A percentile compares a stretch with the other conserved stretches of the same genome.
These are phyloP conservation scores for Glutinoglossum americanum DNA, from an alignment of 495 filamentous ascomycete species.

Conservation along the genomic window DNA sequence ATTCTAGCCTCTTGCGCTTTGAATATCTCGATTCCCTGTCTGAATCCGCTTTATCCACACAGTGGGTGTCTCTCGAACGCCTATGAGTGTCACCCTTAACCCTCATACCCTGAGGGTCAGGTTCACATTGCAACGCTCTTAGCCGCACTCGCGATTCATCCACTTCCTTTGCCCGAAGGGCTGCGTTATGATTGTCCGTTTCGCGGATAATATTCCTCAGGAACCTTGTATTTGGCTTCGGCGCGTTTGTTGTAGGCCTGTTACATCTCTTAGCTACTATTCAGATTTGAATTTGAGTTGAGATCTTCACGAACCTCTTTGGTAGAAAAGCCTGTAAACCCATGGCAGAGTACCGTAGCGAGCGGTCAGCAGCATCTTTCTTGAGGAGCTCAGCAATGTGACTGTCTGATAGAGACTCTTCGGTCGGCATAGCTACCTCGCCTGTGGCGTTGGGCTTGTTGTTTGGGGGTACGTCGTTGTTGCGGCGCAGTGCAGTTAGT, in stretches of 20 bases:
- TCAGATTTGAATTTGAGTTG: neutral
- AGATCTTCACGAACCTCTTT: conserved; percentile 32
- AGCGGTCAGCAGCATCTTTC: conserved; percentile 44
- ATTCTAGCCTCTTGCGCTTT: conserved; percentile 13
- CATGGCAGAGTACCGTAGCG: conserved; percentile 48
- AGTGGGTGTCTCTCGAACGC: conserved; percentile 15
- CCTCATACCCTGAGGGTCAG: neutral
- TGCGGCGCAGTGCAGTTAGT: too few relatives aligned
- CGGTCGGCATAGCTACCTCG: conserved; percentile 13
- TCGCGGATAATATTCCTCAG: conserved; percentile 73
- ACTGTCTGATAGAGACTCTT: conserved; percentile 35
- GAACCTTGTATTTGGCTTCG: conserved; percentile 81
- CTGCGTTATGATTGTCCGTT: conserved; percentile 75
- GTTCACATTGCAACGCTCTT: conserved; percentile 19
- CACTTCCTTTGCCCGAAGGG: conserved; percentile 63
- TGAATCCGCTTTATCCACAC: conserved; percentile 2
- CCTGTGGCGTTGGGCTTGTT: too few relatives aligned
- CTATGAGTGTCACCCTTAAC: conserved; percentile 13
- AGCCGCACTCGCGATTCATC: conserved; percentile 37
- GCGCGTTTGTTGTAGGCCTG: conserved; percentile 39
- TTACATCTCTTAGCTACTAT: neutral
- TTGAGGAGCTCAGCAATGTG: conserved; percentile 54
- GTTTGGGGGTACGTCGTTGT: too few relatives aligned
- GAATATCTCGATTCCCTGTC: conserved; percentile 3
- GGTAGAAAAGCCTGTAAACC: conserved; percentile 49